phyloP scores from a whole-genome alignment of 805 yeast species.

The Candida gorgasii region DNA sequence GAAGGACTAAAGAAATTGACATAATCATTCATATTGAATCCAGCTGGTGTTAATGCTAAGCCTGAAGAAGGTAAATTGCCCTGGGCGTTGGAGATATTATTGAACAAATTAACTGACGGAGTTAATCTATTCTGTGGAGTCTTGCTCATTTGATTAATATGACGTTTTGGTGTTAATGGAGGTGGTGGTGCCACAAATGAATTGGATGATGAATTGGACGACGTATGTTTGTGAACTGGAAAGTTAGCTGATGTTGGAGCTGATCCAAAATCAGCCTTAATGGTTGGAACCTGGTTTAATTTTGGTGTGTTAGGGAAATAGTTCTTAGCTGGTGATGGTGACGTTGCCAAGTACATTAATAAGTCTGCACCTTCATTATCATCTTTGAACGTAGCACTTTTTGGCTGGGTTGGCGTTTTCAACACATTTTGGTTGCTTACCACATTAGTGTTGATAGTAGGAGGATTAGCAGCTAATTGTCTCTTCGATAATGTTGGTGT shows the following conservation, averaged over 20 bases:
- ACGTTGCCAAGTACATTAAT: slow-evolving; percentile 77
- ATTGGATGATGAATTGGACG: slow-evolving; percentile 18
- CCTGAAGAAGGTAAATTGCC: slow-evolving; percentile 43
- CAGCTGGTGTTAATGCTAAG: slow-evolving; percentile 55
- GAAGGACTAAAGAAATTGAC: slow-evolving; percentile 78
- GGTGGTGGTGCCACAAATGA: slow-evolving; percentile 42
- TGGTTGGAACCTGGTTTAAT: slow-evolving; percentile 3
- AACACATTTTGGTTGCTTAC: slow-evolving; percentile 17
- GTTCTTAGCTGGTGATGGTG: slow-evolving; percentile 67
- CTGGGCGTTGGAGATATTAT: slow-evolving; percentile 18
- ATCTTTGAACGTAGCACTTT: slow-evolving; percentile 24
- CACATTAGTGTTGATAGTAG: not conserved
- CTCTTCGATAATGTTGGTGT: slow-evolving; percentile 31
- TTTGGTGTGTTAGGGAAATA: slow-evolving; percentile 33
- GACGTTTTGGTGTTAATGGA: slow-evolving; percentile 45
- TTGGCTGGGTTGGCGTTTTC: slow-evolving; percentile 40
- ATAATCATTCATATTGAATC: slow-evolving; percentile 81
- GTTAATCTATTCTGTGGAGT: slow-evolving; percentile 46
- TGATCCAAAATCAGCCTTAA: slow-evolving; percentile 11
- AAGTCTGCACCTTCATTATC: slow-evolving; percentile 78
- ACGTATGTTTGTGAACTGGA: slow-evolving; percentile 15
- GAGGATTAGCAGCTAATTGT: slow-evolving; percentile 18
- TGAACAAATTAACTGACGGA: slow-evolving; percentile 37
- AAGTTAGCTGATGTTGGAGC: slow-evolving; percentile 26
- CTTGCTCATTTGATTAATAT: slow-evolving; percentile 22